Conservation (phyloP, 2,329 filamentous ascomycete genomes). For the Alternaria solani region DNA sequence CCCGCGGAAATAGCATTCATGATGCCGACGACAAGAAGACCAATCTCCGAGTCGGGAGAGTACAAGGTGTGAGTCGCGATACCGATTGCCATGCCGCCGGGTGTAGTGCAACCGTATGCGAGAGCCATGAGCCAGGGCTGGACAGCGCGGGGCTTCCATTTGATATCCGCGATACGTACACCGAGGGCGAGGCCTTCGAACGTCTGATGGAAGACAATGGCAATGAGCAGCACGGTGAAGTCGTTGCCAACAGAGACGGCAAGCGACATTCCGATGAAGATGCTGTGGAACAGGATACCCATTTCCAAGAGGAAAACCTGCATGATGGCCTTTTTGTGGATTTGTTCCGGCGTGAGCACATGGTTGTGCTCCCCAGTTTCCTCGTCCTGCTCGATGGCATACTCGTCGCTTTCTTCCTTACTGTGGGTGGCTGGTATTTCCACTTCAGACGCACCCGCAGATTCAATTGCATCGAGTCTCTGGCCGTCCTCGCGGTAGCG, state of each 20-base stretch:
- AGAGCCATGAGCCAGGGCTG: slow-evolving; percentile 76
- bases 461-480: slow-evolving; percentile 54
- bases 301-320: slow-evolving; percentile 61
- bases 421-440: slow-evolving; percentile 56
- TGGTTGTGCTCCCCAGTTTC: slow-evolving; percentile 25
- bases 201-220: slow-evolving; percentile 73
- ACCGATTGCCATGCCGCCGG: slow-evolving; percentile 83
- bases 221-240: slow-evolving; percentile 65
- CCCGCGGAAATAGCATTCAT: slow-evolving; percentile 89
- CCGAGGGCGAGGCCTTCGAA: slow-evolving; percentile 89
- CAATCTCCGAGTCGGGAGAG: slow-evolving; percentile 77
- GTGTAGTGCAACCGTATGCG: slow-evolving; percentile 75
- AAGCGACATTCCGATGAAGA: slow-evolving; percentile 69
- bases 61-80: slow-evolving; percentile 80
- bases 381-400: slow-evolving; percentile 35
- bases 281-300: slow-evolving; percentile 68
- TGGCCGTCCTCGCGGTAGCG: slow-evolving; percentile 38
- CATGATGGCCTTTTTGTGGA: slow-evolving; percentile 42
- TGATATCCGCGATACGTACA: slow-evolving; percentile 82
- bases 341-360: slow-evolving; percentile 30
- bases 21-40: slow-evolving; percentile 81
- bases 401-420: slow-evolving; percentile 32
- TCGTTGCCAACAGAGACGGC: slow-evolving; percentile 63
- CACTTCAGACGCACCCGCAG: slow-evolving; percentile 36
- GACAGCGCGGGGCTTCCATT: slow-evolving; percentile 48